Evolutionary conservation across 805 yeast genomes (phyloP).

Genomic region (Zygosaccharomyces rouxii): DNA sequence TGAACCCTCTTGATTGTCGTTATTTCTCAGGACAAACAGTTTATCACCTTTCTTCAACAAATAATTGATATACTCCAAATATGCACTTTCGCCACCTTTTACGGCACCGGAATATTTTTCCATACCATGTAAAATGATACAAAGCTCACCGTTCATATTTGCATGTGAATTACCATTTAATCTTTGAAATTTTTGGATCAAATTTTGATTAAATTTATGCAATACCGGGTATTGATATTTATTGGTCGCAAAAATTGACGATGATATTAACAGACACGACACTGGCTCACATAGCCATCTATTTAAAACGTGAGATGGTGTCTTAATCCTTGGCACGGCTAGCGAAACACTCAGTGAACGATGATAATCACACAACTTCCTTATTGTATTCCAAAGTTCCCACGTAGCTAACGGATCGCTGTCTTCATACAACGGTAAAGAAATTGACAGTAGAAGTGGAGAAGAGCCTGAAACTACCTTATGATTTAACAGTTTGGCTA

Average conservation of each 20-base stretch:
- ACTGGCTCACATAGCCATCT: slow-evolving; percentile 72
- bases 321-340: slow-evolving; percentile 61
- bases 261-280: slow-evolving; percentile 50
- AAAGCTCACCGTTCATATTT: slow-evolving; percentile 24
- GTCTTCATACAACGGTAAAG: slow-evolving; percentile 49
- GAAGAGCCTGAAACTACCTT: slow-evolving; percentile 30
- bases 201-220: slow-evolving; percentile 51
- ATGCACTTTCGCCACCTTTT: slow-evolving; percentile 38
- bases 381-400: slow-evolving; percentile 70
- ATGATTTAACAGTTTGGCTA: slow-evolving; percentile 29
- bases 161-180: slow-evolving; percentile 38
- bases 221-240: slow-evolving; percentile 62
- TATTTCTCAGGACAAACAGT: slow-evolving; percentile 8
- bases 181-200: slow-evolving; percentile 40
- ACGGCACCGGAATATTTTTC: slow-evolving; percentile 38
- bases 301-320: slow-evolving; percentile 47
- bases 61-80: slow-evolving; percentile 43
- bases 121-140: slow-evolving; percentile 51
- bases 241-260: slow-evolving; percentile 54
- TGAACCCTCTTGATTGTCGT: neutral
- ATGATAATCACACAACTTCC: slow-evolving; percentile 52
- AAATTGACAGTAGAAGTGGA: slow-evolving; percentile 40
- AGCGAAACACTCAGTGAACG: slow-evolving; percentile 61
- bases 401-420: slow-evolving; percentile 56
- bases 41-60: slow-evolving; percentile 36